These are phyloP conservation scores for Sporothrix euskadiensis DNA, from an alignment of 2,329 filamentous ascomycete species.

Conservation along the genomic window DNA sequence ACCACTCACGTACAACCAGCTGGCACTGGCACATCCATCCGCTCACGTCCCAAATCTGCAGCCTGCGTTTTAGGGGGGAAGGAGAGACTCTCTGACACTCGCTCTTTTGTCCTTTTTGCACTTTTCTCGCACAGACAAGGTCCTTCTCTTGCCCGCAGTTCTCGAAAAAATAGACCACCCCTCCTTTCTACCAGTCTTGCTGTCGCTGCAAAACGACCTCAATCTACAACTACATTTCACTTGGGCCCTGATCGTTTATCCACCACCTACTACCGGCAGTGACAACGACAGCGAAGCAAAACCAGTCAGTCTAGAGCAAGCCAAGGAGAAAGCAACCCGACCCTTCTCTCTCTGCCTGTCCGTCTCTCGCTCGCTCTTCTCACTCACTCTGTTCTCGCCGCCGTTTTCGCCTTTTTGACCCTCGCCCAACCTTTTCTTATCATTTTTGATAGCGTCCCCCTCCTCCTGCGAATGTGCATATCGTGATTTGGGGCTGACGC, in stretches of 20 bases:
- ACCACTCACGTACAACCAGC: slow-evolving; percentile 33
- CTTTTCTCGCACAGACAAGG: background rate
- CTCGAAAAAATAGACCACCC: background rate
- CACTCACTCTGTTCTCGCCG: slow-evolving; percentile 7
- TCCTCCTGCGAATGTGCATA: slow-evolving; percentile 30
- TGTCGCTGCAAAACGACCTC: slow-evolving; percentile 3
- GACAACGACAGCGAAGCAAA: slow-evolving; percentile 3
- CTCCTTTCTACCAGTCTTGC: slow-evolving; percentile 5
- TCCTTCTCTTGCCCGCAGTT: slow-evolving; percentile 1
- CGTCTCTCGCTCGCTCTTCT: background rate
- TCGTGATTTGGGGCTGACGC: slow-evolving; percentile 35
- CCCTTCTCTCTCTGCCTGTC: background rate
- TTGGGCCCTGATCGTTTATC: background rate
- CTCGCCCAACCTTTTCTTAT: background rate
- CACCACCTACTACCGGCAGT: slow-evolving; percentile 3
- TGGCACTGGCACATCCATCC: slow-evolving; percentile 29
- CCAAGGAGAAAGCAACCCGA: slow-evolving; percentile 2
- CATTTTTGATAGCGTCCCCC: slow-evolving; percentile 1
- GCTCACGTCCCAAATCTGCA: slow-evolving; percentile 26
- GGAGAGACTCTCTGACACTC: background rate
- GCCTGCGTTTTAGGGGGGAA: slow-evolving; percentile 6
- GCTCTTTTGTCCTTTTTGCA: background rate
- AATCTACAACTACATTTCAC: background rate
- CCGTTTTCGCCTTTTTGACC: background rate
- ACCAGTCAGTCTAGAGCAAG: background rate